These are phyloP conservation scores for Tuber brumale DNA, from an alignment of 495 filamentous ascomycete genomes.

Conservation along the genomic window DNA sequence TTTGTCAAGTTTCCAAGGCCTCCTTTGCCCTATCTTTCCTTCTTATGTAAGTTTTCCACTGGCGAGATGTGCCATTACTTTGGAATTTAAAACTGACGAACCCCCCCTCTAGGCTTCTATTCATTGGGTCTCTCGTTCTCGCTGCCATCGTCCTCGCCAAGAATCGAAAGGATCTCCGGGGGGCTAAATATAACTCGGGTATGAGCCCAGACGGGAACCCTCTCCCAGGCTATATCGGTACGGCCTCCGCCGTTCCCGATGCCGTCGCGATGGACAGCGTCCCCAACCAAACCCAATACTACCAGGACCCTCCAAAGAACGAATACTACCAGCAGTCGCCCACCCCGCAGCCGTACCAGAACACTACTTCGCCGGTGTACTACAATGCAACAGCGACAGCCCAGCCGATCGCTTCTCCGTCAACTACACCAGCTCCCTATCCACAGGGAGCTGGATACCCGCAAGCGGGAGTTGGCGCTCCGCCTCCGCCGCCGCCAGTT, in stretches of 20 bases:
- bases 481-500: conserved; percentile 26
- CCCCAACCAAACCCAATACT: conserved; percentile 7
- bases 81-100: background rate
- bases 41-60: conserved; percentile 22
- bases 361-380: conserved; percentile 16
- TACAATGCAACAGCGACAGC: conserved; percentile 13
- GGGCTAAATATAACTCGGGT: conserved; percentile 31
- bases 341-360: conserved; percentile 18
- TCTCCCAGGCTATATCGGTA: background rate
- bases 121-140: conserved; percentile 35
- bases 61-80: background rate
- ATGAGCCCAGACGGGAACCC: conserved; percentile 14
- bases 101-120: conserved; percentile 28
- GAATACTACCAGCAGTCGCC: conserved; percentile 10
- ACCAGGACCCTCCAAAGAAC: background rate
- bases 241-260: background rate
- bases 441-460: conserved; percentile 1
- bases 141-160: conserved; percentile 29
- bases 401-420: conserved; percentile 11
- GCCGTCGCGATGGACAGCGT: background rate
- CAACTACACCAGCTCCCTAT: conserved; percentile 26
- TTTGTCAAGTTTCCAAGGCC: conserved; percentile 22
- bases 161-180: conserved; percentile 34
- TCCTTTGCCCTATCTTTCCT: conserved; percentile 27
- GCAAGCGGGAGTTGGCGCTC: background rate